These are phyloP conservation scores for Hymenoscyphus scutula DNA, from an alignment of 2,329 filamentous ascomycete species.

Conservation along the genomic window DNA sequence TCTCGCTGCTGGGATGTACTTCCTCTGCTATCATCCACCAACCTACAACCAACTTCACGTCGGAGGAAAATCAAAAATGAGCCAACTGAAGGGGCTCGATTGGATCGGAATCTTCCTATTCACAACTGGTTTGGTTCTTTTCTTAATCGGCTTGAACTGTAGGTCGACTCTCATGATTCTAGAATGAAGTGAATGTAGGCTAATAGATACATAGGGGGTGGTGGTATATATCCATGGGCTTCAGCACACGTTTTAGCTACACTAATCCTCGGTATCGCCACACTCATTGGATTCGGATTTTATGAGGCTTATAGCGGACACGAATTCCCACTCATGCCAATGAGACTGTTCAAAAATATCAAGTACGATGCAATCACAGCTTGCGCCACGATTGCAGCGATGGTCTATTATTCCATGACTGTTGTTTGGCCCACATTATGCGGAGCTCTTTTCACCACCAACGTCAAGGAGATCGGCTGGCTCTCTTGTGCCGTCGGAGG, in stretches of 20 bases:
- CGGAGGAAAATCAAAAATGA: conserved; percentile 12
- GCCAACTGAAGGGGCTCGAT: conserved; percentile 10
- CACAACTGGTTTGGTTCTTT: conserved; percentile 46
- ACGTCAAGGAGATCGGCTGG: conserved; percentile 16
- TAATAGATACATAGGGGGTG: conserved; percentile 31
- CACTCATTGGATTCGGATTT: conserved; percentile 23
- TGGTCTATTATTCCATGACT: conserved; percentile 38
- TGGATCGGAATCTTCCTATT: conserved; percentile 38
- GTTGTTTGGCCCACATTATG: conserved; percentile 35
- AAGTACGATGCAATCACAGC: conserved; percentile 36
- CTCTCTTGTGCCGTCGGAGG: conserved; percentile 20
- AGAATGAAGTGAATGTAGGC: neutral
- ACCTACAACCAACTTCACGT: conserved; percentile 44
- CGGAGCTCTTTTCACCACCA: conserved; percentile 17
- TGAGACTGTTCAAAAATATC: conserved; percentile 38
- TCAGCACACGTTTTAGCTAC: conserved; percentile 27
- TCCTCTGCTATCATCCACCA: conserved; percentile 48
- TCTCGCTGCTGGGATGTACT: conserved; percentile 42
- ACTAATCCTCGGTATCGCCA: conserved; percentile 21
- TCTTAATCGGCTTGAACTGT: conserved; percentile 51
- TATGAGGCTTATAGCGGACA: conserved; percentile 28
- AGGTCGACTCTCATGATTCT: neutral
- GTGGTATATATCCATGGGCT: conserved; percentile 38
- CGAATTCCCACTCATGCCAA: conserved; percentile 38
- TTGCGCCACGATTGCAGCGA: conserved; percentile 36